Conservation (phyloP, 2,329 filamentous ascomycete genomes). For the Aspergillus bombycis region DNA sequence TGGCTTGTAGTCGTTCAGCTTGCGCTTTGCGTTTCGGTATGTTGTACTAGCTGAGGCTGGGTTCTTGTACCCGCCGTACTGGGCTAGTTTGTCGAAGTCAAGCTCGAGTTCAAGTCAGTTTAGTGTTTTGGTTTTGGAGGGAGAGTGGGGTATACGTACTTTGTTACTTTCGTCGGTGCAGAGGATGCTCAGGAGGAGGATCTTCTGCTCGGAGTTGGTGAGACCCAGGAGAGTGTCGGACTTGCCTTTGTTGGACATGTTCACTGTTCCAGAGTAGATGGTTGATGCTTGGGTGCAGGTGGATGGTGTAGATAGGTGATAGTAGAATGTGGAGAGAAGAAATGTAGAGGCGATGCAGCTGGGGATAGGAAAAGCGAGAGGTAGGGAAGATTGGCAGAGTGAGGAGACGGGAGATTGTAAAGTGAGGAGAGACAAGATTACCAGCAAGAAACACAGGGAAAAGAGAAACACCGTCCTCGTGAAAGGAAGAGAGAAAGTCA, state of each 20-base stretch:
- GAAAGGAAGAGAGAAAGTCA: background rate
- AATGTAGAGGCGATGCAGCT: background rate
- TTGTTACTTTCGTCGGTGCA: constrained; percentile 19
- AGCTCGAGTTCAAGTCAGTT: constrained; percentile 29
- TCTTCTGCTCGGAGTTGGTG: constrained; percentile 18
- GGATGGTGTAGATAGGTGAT: background rate
- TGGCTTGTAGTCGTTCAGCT: constrained; percentile 28
- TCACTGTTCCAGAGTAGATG: background rate
- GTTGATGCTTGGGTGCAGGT: background rate
- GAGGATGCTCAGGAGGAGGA: constrained; percentile 24
- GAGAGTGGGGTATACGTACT: constrained; percentile 10
- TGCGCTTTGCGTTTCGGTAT: constrained; percentile 42
- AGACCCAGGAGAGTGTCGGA: constrained; percentile 22
- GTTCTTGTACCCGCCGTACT: constrained; percentile 41
- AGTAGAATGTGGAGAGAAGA: background rate
- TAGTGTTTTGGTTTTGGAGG: background rate
- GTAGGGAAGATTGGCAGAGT: background rate
- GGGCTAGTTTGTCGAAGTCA: constrained; percentile 44
- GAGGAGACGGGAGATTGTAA: constrained; percentile 1
- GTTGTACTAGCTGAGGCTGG: constrained; percentile 36
- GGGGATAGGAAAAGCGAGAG: background rate
- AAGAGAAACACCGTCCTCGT: background rate
- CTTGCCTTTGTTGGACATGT: constrained; percentile 22
- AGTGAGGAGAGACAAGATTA: constrained; percentile 7
- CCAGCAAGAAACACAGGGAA: constrained; percentile 3